phyloP scores from a whole-genome alignment of 331 rosid genomes.

The Quercus tomentella region DNA sequence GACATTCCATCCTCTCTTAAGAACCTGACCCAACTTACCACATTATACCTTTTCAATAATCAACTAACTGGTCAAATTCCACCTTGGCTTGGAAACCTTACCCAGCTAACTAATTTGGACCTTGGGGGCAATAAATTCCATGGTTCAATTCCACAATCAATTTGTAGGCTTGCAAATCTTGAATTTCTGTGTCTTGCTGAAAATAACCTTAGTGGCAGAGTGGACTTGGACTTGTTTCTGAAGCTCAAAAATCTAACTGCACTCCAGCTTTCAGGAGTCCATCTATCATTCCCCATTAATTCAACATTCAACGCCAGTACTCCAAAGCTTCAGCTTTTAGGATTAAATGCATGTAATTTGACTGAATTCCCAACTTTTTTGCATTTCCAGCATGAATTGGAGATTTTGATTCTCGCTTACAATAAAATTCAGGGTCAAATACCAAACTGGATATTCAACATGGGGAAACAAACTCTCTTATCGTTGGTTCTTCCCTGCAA shows the following conservation, averaged over 20 bases:
- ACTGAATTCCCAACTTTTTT: constrained; percentile 12
- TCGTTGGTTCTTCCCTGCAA: not conserved
- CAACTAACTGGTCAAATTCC: not conserved
- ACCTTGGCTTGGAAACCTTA: not conserved
- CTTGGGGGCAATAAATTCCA: fast-evolving
- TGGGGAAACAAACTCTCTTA: not conserved
- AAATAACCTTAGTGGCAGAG: not conserved
- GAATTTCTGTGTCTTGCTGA: fast-evolving
- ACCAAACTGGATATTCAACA: constrained; percentile 9
- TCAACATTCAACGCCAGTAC: not conserved
- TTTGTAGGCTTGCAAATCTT: too few relatives aligned
- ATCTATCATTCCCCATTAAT: not conserved
- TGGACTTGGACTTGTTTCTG: not conserved
- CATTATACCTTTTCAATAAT: fast-evolving
- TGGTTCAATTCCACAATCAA: too few relatives aligned
- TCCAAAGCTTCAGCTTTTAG: not conserved
- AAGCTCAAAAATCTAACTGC: not conserved
- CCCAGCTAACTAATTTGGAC: fast-evolving
- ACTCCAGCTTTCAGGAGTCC: fast-evolving
- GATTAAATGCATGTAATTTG: not conserved
- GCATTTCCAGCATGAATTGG: not conserved
- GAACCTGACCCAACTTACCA: not conserved
- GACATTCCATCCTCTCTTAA: not conserved
- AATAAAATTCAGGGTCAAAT: not conserved
- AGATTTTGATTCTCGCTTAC: not conserved